Evolutionary conservation across 2,329 filamentous ascomycete species (phyloP).

Genomic region (Phialocephala sp.): DNA sequence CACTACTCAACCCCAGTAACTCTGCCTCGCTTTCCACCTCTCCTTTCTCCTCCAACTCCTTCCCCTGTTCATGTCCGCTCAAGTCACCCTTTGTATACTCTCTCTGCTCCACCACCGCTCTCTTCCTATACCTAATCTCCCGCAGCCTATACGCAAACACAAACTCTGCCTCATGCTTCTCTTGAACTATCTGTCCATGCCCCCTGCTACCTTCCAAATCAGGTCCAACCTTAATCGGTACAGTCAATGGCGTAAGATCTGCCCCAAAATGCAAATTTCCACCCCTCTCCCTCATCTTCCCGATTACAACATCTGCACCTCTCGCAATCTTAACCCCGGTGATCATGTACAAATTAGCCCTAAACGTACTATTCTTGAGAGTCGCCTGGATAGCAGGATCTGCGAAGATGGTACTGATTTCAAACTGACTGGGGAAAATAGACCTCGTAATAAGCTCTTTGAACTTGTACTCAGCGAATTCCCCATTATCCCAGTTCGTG

Average conservation of each 20-base stretch:
- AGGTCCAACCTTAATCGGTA: slow-evolving; percentile 25
- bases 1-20: slow-evolving; percentile 8
- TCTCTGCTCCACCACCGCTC: slow-evolving; percentile 17
- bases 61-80: slow-evolving; percentile 12
- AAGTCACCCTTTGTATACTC: slow-evolving; percentile 24
- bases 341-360: slow-evolving; percentile 25
- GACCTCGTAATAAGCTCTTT: slow-evolving; percentile 19
- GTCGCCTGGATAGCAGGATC: slow-evolving; percentile 13
- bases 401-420: slow-evolving; percentile 17
- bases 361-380: slow-evolving; percentile 20
- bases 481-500: slow-evolving; percentile 18
- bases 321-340: slow-evolving; percentile 28
- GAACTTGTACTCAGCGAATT: slow-evolving; percentile 15
- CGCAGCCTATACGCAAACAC: slow-evolving; percentile 29
- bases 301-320: slow-evolving; percentile 22
- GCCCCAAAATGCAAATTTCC: slow-evolving; percentile 24
- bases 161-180: slow-evolving; percentile 21
- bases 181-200: slow-evolving; percentile 7
- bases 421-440: slow-evolving; percentile 11
- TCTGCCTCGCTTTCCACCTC: slow-evolving; percentile 16
- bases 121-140: slow-evolving; percentile 24
- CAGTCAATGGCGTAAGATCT: slow-evolving; percentile 17
- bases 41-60: not conserved
- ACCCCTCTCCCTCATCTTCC: slow-evolving; percentile 14
- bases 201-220: slow-evolving; percentile 7